These are phyloP conservation scores for Colletotrichum chlorophyti DNA, from an alignment of 2,329 filamentous ascomycete species.

Conservation along the genomic window DNA sequence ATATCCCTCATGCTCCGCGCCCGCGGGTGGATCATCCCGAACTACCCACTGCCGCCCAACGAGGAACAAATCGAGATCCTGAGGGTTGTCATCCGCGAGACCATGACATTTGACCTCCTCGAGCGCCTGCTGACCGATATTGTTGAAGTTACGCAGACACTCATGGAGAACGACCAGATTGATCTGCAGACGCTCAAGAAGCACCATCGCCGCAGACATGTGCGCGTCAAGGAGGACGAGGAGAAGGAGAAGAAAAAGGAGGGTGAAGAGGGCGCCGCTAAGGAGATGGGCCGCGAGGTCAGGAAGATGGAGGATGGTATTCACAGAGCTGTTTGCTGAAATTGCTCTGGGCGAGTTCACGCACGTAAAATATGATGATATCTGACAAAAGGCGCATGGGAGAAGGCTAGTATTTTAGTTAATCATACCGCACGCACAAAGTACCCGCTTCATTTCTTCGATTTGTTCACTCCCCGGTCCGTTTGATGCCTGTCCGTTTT, in stretches of 20 bases:
- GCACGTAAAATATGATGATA: too few relatives aligned
- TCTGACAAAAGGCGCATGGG: too few relatives aligned
- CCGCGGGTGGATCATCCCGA: conserved; percentile 75
- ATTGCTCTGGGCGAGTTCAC: neutral
- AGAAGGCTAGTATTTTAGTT: too few relatives aligned
- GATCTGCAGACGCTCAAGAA: conserved; percentile 26
- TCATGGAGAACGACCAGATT: conserved; percentile 52
- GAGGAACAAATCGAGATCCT: conserved; percentile 70
- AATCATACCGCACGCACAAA: too few relatives aligned
- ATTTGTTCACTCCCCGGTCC: too few relatives aligned
- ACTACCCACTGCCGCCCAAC: conserved; percentile 70
- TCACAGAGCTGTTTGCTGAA: conserved; percentile 39
- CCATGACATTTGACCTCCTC: conserved; percentile 71
- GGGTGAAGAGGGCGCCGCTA: neutral
- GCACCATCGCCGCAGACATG: conserved; percentile 14
- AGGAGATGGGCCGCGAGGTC: neutral
- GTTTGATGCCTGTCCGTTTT: too few relatives aligned
- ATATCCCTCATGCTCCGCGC: conserved; percentile 68
- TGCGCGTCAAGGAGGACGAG: conserved; percentile 21
- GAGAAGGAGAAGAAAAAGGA: conserved; percentile 20
- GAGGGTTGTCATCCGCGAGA: conserved; percentile 71
- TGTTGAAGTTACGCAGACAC: conserved; percentile 62
- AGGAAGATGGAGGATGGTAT: conserved; percentile 34
- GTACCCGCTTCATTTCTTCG: too few relatives aligned
- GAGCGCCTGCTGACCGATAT: conserved; percentile 69